Evolutionary conservation across 352 stramenopile genomes (phyloP).

Genomic region (Pythium sukuiense): DNA sequence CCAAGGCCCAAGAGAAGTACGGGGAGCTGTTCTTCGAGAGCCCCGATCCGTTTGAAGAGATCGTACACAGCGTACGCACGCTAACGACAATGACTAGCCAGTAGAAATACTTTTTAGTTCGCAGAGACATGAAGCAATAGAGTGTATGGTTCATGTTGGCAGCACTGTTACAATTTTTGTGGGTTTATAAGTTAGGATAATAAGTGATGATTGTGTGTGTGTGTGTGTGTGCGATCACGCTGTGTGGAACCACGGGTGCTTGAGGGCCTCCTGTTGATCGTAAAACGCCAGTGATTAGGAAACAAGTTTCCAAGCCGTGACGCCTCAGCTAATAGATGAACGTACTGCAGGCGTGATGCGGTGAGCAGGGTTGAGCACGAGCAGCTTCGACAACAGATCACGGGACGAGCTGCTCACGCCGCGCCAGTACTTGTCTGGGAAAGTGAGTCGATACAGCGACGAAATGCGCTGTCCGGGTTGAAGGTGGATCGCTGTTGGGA

Average conservation of each 20-base stretch:
- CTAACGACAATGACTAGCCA: constrained; percentile 67
- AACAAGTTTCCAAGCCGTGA: not conserved
- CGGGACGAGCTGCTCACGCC: constrained; percentile 53
- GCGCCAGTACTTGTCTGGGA: constrained; percentile 76
- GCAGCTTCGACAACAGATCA: constrained; percentile 60
- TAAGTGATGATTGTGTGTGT: not conserved
- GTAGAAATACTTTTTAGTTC: not conserved
- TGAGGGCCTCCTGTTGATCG: constrained; percentile 39
- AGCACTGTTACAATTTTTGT: not conserved
- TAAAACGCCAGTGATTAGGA: not conserved
- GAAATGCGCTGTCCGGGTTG: constrained; percentile 61
- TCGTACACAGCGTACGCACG: constrained; percentile 52
- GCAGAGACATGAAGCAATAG: not conserved
- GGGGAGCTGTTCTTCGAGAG: constrained; percentile 66
- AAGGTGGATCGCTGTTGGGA: constrained; percentile 58
- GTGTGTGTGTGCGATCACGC: constrained; percentile 1
- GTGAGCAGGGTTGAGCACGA: constrained; percentile 55
- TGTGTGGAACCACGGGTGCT: constrained; percentile 47
- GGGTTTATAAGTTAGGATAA: constrained; percentile 11
- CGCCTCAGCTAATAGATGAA: not conserved
- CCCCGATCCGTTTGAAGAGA: constrained; percentile 62
- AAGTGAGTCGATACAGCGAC: constrained; percentile 65
- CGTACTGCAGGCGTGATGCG: constrained; percentile 44
- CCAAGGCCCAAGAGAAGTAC: constrained; percentile 45
- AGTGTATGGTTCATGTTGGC: not conserved